These are phyloP conservation scores for Bromus sterilis DNA, from an alignment of 176 grass and related monocot genomes.

Conservation along the genomic window DNA sequence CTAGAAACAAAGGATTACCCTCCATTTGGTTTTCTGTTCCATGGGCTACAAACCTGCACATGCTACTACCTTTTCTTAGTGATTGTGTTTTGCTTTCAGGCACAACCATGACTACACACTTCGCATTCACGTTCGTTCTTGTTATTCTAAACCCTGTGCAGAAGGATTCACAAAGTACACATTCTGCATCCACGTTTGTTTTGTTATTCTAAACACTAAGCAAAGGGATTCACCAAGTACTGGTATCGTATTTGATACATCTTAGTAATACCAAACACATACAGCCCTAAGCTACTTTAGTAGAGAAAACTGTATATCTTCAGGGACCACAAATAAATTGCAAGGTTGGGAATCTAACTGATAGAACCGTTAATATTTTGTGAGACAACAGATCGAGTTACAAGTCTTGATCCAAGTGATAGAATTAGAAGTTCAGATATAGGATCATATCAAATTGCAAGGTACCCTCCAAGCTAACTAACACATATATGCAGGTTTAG, in stretches of 20 bases:
- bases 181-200: not conserved
- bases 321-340: not conserved
- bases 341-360: not conserved
- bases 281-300: not conserved
- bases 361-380: not conserved
- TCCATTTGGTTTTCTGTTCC: too few species aligned
- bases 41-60: too few species aligned
- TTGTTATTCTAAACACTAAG: not conserved
- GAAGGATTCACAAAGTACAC: not conserved
- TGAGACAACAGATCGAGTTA: not conserved
- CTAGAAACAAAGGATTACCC: too few species aligned
- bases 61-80: too few species aligned
- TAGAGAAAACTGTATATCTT: not conserved
- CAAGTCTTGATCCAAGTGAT: not conserved
- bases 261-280: not conserved
- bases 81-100: too few species aligned
- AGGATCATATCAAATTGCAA: conserved; percentile 1
- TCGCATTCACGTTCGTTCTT: not conserved
- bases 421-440: not conserved
- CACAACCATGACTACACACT: not conserved
- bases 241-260: not conserved
- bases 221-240: not conserved
- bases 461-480: too few species aligned
- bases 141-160: not conserved
- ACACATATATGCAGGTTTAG: not conserved